Evolutionary conservation across 75 land plant species (phyloP).

Genomic region (Cunninghamia lanceolata): DNA sequence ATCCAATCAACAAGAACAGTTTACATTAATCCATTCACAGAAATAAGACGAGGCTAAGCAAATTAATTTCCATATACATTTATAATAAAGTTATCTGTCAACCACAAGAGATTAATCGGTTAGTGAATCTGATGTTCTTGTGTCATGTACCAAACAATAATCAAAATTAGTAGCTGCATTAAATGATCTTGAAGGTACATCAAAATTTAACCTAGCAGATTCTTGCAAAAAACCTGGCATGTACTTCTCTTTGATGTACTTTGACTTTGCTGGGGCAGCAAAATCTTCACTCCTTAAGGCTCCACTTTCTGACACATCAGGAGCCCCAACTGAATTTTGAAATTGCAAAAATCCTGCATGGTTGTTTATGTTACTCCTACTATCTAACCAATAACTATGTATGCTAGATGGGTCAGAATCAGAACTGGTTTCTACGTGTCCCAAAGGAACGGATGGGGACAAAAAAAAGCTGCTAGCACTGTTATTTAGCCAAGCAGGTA

Average conservation of each 20-base stretch:
- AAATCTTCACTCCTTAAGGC: neutral
- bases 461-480: conserved; percentile 8
- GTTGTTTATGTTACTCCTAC: conserved; percentile 4
- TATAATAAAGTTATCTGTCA: conserved; percentile 2
- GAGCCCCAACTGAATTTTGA: conserved; percentile 7
- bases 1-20: neutral
- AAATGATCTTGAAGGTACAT: conserved; percentile 1
- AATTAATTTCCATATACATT: conserved; percentile 3
- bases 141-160: conserved; percentile 9
- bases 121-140: conserved; percentile 3
- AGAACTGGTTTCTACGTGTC: neutral
- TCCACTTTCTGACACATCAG: conserved; percentile 2
- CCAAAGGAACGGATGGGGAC: neutral
- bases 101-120: neutral
- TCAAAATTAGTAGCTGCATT: conserved; percentile 5
- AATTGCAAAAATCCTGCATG: neutral
- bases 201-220: conserved; percentile 12
- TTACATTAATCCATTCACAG: neutral
- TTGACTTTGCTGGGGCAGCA: neutral
- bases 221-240: conserved; percentile 5
- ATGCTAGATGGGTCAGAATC: conserved; percentile 4
- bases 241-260: neutral
- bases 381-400: conserved; percentile 5
- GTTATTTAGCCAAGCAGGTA: neutral
- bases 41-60: neutral